Evolutionary conservation across 2,329 filamentous ascomycete species (phyloP).

Genomic region (Colletotrichum sidae): DNA sequence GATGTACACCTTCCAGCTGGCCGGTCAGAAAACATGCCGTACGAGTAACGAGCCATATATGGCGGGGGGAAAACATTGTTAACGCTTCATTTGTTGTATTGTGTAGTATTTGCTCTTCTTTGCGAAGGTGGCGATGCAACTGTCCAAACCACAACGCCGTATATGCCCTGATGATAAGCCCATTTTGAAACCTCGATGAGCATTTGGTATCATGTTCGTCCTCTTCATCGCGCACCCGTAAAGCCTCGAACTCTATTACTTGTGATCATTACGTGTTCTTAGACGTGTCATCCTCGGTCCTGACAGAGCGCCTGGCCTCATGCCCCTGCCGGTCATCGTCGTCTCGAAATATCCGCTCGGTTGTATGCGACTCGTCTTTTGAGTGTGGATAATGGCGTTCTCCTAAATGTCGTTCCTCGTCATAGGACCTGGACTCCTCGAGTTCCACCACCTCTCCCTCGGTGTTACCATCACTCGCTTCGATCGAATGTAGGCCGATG

Average conservation of each 20-base stretch:
- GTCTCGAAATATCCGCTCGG: background rate
- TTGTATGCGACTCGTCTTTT: no score
- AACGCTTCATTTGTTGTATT: no score
- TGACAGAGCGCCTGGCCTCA: background rate
- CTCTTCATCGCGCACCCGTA: background rate
- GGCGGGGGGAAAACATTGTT: no score
- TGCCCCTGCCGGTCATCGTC: background rate
- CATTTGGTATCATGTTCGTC: constrained; percentile 5
- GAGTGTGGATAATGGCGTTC: background rate
- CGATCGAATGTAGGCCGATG: background rate
- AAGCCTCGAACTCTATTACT: background rate
- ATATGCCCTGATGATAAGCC: no score
- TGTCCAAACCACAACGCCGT: no score
- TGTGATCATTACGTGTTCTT: background rate
- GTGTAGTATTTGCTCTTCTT: no score
- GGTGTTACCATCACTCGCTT: background rate
- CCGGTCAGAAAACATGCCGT: no score
- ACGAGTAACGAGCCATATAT: no score
- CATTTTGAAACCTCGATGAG: background rate
- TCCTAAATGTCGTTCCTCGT: background rate
- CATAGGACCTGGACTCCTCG: background rate
- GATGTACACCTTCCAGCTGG: no score
- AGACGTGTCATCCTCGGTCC: background rate
- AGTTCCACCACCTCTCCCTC: background rate
- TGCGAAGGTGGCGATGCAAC: no score